Evolutionary conservation across 768 basidiomycete genomes (phyloP), one percentile per base, ranked within the genome.

Genomic region (Agaricus subrufescens): DNA sequence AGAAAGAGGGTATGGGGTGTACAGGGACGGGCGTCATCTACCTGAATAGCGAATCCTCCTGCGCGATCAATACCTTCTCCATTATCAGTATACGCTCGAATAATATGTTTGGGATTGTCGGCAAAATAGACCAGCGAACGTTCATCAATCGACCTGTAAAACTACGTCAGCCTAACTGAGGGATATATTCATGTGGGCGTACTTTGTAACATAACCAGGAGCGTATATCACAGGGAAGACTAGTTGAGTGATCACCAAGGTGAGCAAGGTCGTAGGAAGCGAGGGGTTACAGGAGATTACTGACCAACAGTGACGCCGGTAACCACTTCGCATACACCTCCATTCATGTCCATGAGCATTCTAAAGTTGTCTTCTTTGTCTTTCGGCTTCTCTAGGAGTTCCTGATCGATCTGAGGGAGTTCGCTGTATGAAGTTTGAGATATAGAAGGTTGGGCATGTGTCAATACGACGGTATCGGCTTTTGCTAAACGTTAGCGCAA

Each of bases 401-500:
- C 89, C 54, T 92, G 92, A 1, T 65, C 67, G 4, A 69, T 68
- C 26, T 74, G 67, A 1, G 81, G 79, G 8, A 81, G 69, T 11
- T 84, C 73, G 10, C 82, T 79, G 50, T 81, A 83, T 8, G 83
- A 78, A 1, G 69, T 69, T 51, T 80, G 78, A 10, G 85, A 80
- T 2, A 82, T 80, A 43, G 81, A 71, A 0, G 87, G 84, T 50
- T 82, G 76, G 0, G 81, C 78, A 62, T 89, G 89, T 3, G 86
- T 88, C 42, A 99, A 74, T n/a, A 98, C 94, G 12, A 99, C 86
- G 0, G 97, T 98, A 68, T 99, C 97, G 60, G 96, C 97, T 94
- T 67, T 43, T 1, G 3, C 23, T 3, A 34, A 31, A 23, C 14
- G 34, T 52, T 29, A 45, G 49, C n/a, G 10, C 26, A 7, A 40